These are phyloP conservation scores for Syzygium aromaticum DNA, from an alignment of 345 rosid species.

Conservation along the genomic window DNA sequence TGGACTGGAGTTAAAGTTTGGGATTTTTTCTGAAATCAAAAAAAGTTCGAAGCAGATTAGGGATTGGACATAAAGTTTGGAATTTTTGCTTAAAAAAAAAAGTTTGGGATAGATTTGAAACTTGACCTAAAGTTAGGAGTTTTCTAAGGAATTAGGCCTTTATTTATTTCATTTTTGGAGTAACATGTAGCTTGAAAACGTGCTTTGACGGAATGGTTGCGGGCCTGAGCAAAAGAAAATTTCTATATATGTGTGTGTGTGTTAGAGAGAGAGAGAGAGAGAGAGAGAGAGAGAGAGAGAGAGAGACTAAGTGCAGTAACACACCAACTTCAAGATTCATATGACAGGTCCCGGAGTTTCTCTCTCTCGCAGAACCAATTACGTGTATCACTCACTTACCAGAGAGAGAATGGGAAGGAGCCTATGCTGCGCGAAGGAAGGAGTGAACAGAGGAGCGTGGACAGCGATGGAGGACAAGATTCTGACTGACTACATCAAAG, in stretches of 20 bases:
- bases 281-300: background rate
- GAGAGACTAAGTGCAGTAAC: background rate
- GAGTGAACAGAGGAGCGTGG: constrained; percentile 24
- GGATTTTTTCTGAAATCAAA: too few species aligned
- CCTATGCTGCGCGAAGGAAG: constrained; percentile 18
- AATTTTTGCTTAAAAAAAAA: too few species aligned
- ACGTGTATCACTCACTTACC: background rate
- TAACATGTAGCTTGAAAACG: background rate
- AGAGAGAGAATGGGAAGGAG: constrained; percentile 14
- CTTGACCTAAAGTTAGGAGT: too few species aligned
- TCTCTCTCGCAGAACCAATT: background rate
- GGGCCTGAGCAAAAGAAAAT: background rate
- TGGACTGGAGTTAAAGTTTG: too few species aligned
- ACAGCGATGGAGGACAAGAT: constrained; percentile 20
- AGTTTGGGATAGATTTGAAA: too few species aligned
- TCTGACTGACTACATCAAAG: constrained; percentile 17
- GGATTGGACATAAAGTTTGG: too few species aligned
- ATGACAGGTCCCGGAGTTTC: background rate
- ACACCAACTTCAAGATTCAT: background rate
- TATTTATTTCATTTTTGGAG: background rate
- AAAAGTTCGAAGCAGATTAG: too few species aligned
- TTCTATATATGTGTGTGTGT: background rate
- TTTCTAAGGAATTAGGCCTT: background rate
- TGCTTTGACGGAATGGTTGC: background rate
- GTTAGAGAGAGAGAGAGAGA: rapidly evolving